Conservation (phyloP, 306 rosid genomes). For the Phaseolus lunatus region DNA sequence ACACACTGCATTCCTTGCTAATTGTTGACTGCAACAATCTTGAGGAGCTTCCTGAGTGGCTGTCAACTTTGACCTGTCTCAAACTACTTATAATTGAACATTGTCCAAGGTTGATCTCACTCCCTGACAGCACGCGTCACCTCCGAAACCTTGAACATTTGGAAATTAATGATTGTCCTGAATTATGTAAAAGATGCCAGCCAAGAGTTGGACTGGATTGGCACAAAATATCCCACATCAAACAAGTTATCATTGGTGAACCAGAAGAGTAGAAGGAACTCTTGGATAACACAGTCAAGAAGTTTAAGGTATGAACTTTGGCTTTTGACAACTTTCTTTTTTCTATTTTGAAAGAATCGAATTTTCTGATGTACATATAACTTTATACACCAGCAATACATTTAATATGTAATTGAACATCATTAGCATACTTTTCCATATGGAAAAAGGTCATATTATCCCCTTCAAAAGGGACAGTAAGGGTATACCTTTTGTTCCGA, state of each 20-base stretch:
- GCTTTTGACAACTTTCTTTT: neutral
- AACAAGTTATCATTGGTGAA: neutral
- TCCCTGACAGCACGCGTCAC: neutral
- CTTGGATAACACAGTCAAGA: neutral
- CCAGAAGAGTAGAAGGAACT: neutral
- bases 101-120: neutral
- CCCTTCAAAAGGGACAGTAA: too few species aligned
- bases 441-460: too few species aligned
- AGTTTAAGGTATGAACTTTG: neutral
- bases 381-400: neutral
- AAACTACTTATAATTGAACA: neutral
- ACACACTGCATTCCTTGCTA: slow-evolving; percentile 1
- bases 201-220: slow-evolving; percentile 12
- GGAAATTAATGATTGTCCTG: slow-evolving; percentile 6
- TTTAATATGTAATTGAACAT: neutral
- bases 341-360: neutral
- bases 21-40: neutral
- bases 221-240: slow-evolving; percentile 7
- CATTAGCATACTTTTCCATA: neutral
- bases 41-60: slow-evolving; percentile 6
- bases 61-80: neutral
- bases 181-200: slow-evolving; percentile 7
- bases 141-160: slow-evolving; percentile 7
- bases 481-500: too few species aligned
- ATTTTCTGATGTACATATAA: neutral